phyloP scores from a whole-genome alignment of 2,329 filamentous ascomycete genomes.

The Fusarium falciforme region DNA sequence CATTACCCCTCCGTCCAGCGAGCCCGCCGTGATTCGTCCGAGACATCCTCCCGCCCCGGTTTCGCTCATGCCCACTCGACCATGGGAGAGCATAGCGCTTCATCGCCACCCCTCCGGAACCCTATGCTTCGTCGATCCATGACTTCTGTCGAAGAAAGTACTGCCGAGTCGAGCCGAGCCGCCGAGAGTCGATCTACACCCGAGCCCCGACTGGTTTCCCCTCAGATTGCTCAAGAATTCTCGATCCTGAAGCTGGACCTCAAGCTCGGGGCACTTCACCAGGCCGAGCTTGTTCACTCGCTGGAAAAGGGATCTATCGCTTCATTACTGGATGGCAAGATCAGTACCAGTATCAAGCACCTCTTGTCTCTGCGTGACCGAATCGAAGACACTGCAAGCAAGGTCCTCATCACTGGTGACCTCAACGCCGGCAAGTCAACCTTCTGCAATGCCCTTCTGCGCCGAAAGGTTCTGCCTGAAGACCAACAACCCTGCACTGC shows the following conservation, averaged over 20 bases:
- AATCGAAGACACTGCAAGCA: conserved; percentile 97
- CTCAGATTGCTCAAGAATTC: conserved; percentile 95
- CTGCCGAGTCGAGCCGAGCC: conserved; percentile 78
- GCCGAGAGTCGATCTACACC: conserved; percentile 70
- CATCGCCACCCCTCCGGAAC: conserved; percentile 56
- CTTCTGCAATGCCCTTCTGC: conserved; percentile 96
- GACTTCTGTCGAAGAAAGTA: conserved; percentile 69
- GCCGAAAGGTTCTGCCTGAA: conserved; percentile 92
- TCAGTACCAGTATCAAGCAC: conserved; percentile 92
- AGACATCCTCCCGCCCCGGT: conserved; percentile 67
- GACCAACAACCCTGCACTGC: conserved; percentile 98
- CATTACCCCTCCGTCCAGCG: conserved; percentile 90
- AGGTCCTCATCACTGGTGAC: conserved; percentile 95
- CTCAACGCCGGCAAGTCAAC: conserved; percentile 98
- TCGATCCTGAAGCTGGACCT: conserved; percentile 95
- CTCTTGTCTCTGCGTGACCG: conserved; percentile 87
- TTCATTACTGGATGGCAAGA: conserved; percentile 90
- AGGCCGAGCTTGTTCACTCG: conserved; percentile 92
- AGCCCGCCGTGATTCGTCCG: conserved; percentile 58
- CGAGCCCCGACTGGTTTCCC: conserved; percentile 88
- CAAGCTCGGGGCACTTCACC: conserved; percentile 86
- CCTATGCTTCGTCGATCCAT: conserved; percentile 73
- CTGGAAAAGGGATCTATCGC: conserved; percentile 93
- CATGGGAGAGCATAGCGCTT: conserved; percentile 58
- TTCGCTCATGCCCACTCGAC: conserved; percentile 73